A percentile compares a stretch with the other conserved stretches of the same genome.
Conservation (phyloP, 1,284 basidiomycete genomes). For the Ustilago bromivora region DNA sequence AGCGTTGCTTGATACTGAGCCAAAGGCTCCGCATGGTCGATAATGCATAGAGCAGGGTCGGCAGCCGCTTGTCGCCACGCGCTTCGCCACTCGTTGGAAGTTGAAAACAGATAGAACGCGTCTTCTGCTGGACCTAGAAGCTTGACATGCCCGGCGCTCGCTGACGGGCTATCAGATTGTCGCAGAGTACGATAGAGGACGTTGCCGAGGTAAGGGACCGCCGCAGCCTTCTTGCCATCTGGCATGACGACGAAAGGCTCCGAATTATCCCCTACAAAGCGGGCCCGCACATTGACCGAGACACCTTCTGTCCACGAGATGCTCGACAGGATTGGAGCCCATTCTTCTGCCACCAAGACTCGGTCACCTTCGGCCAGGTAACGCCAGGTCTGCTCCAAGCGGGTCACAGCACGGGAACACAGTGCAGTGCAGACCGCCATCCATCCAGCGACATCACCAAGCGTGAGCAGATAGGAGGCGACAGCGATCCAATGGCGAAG, state of each 20-base stretch:
- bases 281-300: slow-evolving; percentile 27
- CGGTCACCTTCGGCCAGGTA: slow-evolving; percentile 59
- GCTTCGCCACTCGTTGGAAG: slow-evolving; percentile 28
- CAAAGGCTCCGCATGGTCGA: slow-evolving; percentile 33
- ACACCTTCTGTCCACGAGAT: slow-evolving; percentile 64
- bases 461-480: slow-evolving; percentile 52
- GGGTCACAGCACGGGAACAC: slow-evolving; percentile 65
- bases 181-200: slow-evolving; percentile 33
- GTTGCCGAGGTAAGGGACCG: slow-evolving; percentile 56
- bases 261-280: slow-evolving; percentile 32
- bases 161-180: background rate
- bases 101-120: slow-evolving; percentile 17
- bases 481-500: slow-evolving; percentile 67
- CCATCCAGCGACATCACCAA: slow-evolving; percentile 64
- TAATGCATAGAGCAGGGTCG: slow-evolving; percentile 13
- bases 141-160: slow-evolving; percentile 4
- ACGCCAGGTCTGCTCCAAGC: slow-evolving; percentile 64
- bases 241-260: slow-evolving; percentile 20
- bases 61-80: slow-evolving; percentile 23
- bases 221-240: slow-evolving; percentile 15
- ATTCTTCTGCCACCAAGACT: slow-evolving; percentile 52
- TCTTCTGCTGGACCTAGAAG: slow-evolving; percentile 23
- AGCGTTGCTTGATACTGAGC: slow-evolving; percentile 49
- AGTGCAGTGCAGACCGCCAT: slow-evolving; percentile 61
- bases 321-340: slow-evolving; percentile 58